Base-by-base conservation (phyloP, 202 grass and related monocot genomes). In the Panicum virgatum region DNA sequence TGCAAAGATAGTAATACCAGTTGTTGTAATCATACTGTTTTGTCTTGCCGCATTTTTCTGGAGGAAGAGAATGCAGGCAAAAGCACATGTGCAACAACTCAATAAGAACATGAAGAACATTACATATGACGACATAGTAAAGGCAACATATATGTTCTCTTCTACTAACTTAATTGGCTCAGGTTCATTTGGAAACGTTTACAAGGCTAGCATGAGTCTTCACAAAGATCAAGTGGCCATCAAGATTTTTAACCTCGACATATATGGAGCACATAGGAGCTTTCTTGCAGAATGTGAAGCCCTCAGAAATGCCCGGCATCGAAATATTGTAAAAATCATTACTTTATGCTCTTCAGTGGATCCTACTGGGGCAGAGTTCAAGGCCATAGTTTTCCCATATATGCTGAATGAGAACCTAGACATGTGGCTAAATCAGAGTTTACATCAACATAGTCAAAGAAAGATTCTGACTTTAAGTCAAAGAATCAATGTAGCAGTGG, bases 351-450 rank as follows among this genome's bases (percentile, higher is more conserved):
- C 64, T 57, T 86, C 82, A 3, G 62, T 78, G 62, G 86, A 93
- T 73, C 38, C 11, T 11, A 76, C 20, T 10, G 85, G 91, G 1
- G 46, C 32, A 11, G 88, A 87, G 0, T 93, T 93, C 22, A 93
- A 76, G 43, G 91, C 91, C 5, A 56, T 91, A 4, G 59, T 93
- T 0, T 83, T 88, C 26, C 69, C 54, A 7, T 83, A 93, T 38
- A 91, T 75, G 91, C 25, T 29, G 0, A 93, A 86, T 46, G 88
- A 82, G 25, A 81, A 69, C 37, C 63, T 93, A n/a, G 91, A 91
- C 58, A 72, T 27, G 15, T 78, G 85, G 85, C 42, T 93, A 43
- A 37, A 91, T 66, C 73, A 68, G 0, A 74, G 62, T 63, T 22
- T 0, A 1, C 22, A 20, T 58, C 18, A 29, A 65, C 1, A 62